Evolutionary conservation across 1,139 yeast species (phyloP).

Genomic region (Yamadazyma trypodendri): DNA sequence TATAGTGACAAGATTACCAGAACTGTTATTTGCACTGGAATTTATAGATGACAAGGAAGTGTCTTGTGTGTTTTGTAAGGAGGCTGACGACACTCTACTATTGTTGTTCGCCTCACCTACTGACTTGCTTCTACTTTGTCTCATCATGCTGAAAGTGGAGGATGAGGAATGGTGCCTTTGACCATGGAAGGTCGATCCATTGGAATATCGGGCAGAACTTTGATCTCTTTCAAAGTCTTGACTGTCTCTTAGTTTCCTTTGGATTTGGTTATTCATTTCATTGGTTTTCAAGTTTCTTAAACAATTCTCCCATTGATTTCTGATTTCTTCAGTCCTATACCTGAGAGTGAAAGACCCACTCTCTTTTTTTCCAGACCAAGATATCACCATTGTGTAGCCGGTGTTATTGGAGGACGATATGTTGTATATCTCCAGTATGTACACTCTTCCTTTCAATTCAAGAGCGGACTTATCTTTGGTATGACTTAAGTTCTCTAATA

Average conservation of each 20-base stretch:
- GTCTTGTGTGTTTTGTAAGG: constrained; percentile 19
- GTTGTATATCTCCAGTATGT: constrained; percentile 63
- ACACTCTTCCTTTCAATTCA: constrained; percentile 68
- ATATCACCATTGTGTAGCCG: constrained; percentile 60
- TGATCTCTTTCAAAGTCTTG: constrained; percentile 25
- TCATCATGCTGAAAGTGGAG: constrained; percentile 49
- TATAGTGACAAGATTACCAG: constrained; percentile 22
- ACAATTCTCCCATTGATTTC: constrained; percentile 70
- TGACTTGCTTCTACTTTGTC: constrained; percentile 30
- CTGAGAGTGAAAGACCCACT: constrained; percentile 71
- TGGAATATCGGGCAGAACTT: constrained; percentile 27
- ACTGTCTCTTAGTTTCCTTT: constrained; percentile 40
- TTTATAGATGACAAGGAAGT: constrained; percentile 19
- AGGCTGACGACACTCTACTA: constrained; percentile 18
- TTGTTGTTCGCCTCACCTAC: constrained; percentile 19
- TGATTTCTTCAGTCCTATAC: constrained; percentile 66
- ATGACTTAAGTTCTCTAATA: constrained; percentile 35
- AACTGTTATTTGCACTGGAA: constrained; percentile 11
- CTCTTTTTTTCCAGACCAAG: constrained; percentile 81
- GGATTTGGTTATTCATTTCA: constrained; percentile 44
- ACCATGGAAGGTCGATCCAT: constrained; percentile 31
- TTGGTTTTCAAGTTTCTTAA: constrained; percentile 44
- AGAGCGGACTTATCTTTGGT: constrained; percentile 36
- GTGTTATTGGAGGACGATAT: constrained; percentile 38
- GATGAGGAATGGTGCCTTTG: constrained; percentile 47